phyloP scores from a whole-genome alignment of 2,329 filamentous ascomycete species.

The Anthostomella pinea region DNA sequence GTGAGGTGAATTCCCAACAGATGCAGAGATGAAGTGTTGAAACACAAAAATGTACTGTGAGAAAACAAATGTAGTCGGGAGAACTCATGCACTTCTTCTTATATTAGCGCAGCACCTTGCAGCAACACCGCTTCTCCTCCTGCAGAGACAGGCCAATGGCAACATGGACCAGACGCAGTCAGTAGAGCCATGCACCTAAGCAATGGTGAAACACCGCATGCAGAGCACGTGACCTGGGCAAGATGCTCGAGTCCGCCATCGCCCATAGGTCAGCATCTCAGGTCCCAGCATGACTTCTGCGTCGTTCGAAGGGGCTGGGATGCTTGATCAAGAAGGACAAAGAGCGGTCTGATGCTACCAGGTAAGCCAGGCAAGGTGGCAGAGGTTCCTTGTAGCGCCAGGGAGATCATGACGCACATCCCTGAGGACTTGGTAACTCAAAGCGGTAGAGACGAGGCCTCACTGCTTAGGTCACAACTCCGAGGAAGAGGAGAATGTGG shows the following conservation, averaged over 20 bases:
- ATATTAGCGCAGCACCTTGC: constrained; percentile 1
- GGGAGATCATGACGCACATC: too few relatives aligned
- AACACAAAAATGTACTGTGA: too few relatives aligned
- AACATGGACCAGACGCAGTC: constrained; percentile 5
- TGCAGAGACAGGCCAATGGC: constrained; percentile 7
- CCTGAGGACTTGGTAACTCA: too few relatives aligned
- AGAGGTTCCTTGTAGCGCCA: constrained; percentile 9
- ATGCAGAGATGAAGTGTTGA: too few relatives aligned
- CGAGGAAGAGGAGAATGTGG: too few relatives aligned
- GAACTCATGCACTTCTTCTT: too few relatives aligned
- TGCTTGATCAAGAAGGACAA: background rate
- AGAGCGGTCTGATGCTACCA: constrained; percentile 13
- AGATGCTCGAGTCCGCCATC: constrained; percentile 23
- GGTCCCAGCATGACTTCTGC: too few relatives aligned
- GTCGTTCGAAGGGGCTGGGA: too few relatives aligned
- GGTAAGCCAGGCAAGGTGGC: constrained; percentile 4
- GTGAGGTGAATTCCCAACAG: too few relatives aligned
- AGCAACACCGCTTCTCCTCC: constrained; percentile 17
- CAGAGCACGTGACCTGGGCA: constrained; percentile 25
- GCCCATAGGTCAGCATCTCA: background rate
- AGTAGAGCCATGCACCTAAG: constrained; percentile 25
- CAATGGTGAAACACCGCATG: constrained; percentile 29
- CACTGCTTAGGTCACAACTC: too few relatives aligned
- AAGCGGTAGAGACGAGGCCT: too few relatives aligned
- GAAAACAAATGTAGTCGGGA: too few relatives aligned